phyloP scores from a whole-genome alignment of 116 monocot species.

The Zostera marina region DNA sequence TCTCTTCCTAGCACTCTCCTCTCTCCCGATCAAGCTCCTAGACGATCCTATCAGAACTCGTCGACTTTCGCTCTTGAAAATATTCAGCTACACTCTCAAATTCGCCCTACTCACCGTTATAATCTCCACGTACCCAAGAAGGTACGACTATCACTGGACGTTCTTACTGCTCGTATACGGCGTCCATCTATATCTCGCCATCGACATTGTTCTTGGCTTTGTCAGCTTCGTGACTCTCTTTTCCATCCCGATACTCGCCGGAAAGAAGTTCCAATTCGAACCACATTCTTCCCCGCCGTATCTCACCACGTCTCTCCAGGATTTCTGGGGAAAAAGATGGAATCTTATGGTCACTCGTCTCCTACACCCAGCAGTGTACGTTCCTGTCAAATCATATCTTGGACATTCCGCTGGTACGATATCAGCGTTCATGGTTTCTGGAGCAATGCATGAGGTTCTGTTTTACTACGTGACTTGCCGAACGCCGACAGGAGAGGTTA shows the following conservation, averaged over 20 bases:
- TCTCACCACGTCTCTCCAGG: conserved; percentile 39
- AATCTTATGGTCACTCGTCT: conserved; percentile 60
- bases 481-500: conserved; percentile 43
- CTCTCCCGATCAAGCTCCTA: conserved; percentile 48
- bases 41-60: no score
- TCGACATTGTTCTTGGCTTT: conserved; percentile 31
- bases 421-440: conserved; percentile 56
- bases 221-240: conserved; percentile 6
- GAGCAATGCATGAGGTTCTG: conserved; percentile 68
- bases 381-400: conserved; percentile 19
- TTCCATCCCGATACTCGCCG: conserved; percentile 6
- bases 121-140: conserved; percentile 18
- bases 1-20: conserved; percentile 25
- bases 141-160: conserved; percentile 6
- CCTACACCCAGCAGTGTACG: conserved; percentile 47
- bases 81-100: conserved; percentile 15
- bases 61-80: not conserved
- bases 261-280: conserved; percentile 28
- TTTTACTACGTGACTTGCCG: conserved; percentile 34
- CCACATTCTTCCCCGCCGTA: conserved; percentile 54
- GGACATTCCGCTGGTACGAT: conserved; percentile 26
- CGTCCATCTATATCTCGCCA: conserved; percentile 32
- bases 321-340: conserved; percentile 79
- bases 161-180: conserved; percentile 21
- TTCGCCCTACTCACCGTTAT: conserved; percentile 12